Evolutionary conservation across 768 basidiomycete species (phyloP).

Genomic region (Gloeostereum incarnatum): DNA sequence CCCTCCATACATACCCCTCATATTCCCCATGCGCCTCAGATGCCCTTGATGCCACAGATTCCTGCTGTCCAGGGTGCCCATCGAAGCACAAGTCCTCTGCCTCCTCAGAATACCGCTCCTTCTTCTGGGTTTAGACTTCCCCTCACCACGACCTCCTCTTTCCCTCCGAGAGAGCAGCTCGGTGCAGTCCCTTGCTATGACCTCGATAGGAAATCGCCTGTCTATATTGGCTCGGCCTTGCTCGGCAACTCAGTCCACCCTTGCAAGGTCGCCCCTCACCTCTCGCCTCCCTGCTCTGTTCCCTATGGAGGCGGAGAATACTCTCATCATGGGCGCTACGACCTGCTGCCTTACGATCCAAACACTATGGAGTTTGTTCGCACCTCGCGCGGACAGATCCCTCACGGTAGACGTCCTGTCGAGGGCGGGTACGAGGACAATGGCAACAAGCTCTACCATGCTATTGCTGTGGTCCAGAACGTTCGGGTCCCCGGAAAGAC

Average conservation of each 20-base stretch:
- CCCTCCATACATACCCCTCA: constrained; percentile 10
- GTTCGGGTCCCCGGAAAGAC: constrained; percentile 67
- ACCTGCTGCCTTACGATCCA: constrained; percentile 62
- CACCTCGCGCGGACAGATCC: constrained; percentile 51
- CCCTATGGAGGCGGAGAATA: constrained; percentile 57
- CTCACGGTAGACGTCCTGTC: constrained; percentile 43
- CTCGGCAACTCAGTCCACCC: constrained; percentile 65
- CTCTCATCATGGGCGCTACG: constrained; percentile 57
- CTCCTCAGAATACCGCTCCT: constrained; percentile 24
- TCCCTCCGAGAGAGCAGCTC: constrained; percentile 35
- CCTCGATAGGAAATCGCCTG: constrained; percentile 41
- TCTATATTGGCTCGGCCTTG: constrained; percentile 71
- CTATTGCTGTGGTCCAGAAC: constrained; percentile 38
- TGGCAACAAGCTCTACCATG: constrained; percentile 63
- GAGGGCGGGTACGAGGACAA: constrained; percentile 72
- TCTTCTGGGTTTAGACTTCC: constrained; percentile 64
- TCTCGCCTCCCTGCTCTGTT: constrained; percentile 43
- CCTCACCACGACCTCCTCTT: constrained; percentile 30
- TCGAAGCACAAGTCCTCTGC: not conserved
- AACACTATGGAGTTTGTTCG: constrained; percentile 69
- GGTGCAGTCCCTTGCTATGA: constrained; percentile 49
- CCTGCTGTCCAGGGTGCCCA: not conserved
- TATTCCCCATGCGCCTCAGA: constrained; percentile 7
- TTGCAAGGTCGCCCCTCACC: constrained; percentile 66
- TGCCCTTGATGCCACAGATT: constrained; percentile 6